Evolutionary conservation across 768 basidiomycete genomes (phyloP), one percentile per base, ranked within the genome.

Genomic region (Hericium rajendrae): DNA sequence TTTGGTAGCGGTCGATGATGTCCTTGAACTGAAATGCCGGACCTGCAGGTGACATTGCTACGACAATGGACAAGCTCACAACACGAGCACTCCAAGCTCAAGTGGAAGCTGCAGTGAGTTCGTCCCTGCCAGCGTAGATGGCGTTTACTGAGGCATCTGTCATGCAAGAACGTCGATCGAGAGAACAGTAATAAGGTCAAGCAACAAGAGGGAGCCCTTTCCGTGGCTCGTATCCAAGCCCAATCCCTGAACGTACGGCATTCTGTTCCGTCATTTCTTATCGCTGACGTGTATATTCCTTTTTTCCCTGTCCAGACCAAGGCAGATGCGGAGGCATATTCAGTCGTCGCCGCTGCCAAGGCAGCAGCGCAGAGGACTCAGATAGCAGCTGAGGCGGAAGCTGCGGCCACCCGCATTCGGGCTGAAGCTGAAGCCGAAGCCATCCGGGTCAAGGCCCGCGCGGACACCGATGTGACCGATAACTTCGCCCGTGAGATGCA

Each of bases 131-230:
- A 9, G n/a, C 20, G 13, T 24, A 11, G 13, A 18, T 26, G 18
- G 28, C 38, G 8, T 38, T 38, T 56, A 24, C 40, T 49, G 26
- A 38, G n/a, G 8, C 53, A 52, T 15, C 24, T 57, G 6, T 20
- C n/a, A 38, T 1, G 55, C 12, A 38, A 87, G 85, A 91, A 91
- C 59, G 88, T 91, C 53, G 88, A 91, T 69, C 74, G 89, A 56
- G 90, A 91, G 70, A 92, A 92, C 66, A 86, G 84, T 71, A 92
- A 91, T 72, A 85, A 86, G 68, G 84, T 91, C 65, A 91, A 91
- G 71, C 85, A 88, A 64, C 86, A 91, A 68, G 83, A 92, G 69
- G 90, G 89, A 62, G 76, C 84, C 15, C 77, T 91, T 51, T 73
- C 84, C 10, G 90, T 91, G 11, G 84, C 88, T 16, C 81, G 79